Conservation (phyloP, 164 flowering plant species). For the Kingdonia uniflora region DNA sequence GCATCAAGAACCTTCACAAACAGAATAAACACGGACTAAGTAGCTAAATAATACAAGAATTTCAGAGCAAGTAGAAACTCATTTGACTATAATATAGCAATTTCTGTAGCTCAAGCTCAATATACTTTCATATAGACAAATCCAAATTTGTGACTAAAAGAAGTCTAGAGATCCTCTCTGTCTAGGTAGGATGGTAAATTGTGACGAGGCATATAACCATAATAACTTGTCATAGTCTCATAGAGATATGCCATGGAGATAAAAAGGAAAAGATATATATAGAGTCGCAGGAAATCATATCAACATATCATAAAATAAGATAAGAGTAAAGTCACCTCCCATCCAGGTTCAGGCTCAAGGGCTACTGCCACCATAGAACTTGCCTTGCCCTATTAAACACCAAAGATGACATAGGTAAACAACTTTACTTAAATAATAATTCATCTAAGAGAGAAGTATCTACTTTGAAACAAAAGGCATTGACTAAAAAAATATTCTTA, state of each 20-base stretch:
- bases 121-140: too few relatives aligned
- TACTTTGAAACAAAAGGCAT: background rate
- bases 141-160: background rate
- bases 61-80: background rate
- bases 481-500: constrained; percentile 19
- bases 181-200: background rate
- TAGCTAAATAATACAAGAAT: background rate
- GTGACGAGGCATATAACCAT: background rate
- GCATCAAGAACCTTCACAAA: constrained; percentile 90
- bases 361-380: constrained; percentile 94
- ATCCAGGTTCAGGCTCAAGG: constrained; percentile 69
- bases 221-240: too few relatives aligned
- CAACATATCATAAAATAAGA: too few relatives aligned
- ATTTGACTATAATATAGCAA: too few relatives aligned
- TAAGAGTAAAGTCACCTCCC: constrained; percentile 46
- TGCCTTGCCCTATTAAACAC: constrained; percentile 48
- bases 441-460: background rate
- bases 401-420: background rate
- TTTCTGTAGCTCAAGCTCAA: too few relatives aligned
- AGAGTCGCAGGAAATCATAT: too few relatives aligned
- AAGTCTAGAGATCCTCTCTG: background rate
- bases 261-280: too few relatives aligned
- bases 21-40: background rate
- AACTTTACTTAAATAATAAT: background rate
- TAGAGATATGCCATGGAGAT: too few relatives aligned